Evolutionary conservation across 208 protist species (phyloP).

Genomic region (Trypanosoma theileri): DNA sequence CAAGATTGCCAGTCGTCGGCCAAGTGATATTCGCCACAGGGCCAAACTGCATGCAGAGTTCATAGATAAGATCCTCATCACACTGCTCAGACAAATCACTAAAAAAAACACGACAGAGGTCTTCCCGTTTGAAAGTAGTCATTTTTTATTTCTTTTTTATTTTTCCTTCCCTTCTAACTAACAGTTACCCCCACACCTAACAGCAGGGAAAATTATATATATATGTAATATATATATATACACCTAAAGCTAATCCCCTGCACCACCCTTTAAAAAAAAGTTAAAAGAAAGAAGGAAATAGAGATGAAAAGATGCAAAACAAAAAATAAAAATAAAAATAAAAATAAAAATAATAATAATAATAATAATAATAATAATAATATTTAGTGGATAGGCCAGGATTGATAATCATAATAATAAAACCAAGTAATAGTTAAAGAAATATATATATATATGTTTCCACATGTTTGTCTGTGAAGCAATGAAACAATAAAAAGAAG

Average conservation of each 20-base stretch:
- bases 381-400: background rate
- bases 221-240: background rate
- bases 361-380: background rate
- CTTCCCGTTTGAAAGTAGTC: conserved; percentile 77
- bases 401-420: background rate
- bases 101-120: conserved; percentile 73
- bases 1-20: conserved; percentile 43
- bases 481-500: too few relatives aligned
- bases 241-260: background rate
- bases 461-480: too few relatives aligned
- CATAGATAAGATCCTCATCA: conserved; percentile 75
- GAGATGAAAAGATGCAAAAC: background rate
- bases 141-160: conserved; percentile 30
- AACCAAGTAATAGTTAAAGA: too few relatives aligned
- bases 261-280: background rate
- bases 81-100: conserved; percentile 77
- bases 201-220: background rate
- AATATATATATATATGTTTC: too few relatives aligned
- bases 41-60: conserved; percentile 84
- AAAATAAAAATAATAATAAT: conserved; percentile 1
- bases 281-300: background rate
- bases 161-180: background rate
- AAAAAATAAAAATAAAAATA: background rate
- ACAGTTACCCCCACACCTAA: background rate
- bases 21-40: conserved; percentile 69